Base-by-base conservation (phyloP, 2,329 filamentous ascomycete genomes). In the Cladophialophora immunda region DNA sequence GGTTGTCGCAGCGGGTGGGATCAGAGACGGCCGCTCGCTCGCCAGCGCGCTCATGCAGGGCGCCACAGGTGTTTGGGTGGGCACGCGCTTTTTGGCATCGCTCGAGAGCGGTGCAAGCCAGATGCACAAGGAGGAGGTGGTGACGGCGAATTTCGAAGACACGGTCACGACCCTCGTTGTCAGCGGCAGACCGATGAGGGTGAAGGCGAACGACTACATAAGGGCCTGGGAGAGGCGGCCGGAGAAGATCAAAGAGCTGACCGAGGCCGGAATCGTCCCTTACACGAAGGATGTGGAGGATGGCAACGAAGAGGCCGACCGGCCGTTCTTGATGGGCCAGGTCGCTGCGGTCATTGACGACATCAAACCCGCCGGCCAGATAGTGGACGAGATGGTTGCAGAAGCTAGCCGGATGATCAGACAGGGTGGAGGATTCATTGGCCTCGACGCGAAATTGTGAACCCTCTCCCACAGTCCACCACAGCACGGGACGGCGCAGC, bases 311-410 rank as follows among this genome's bases (percentile, higher is more conserved):
- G 91, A 94, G 29, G 83, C 96, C 9, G 94, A 97, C 75, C 82
- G 91, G 61, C 94, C 94, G 11, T 93, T 94, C 78, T 77, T 97
- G 75, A 97, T 97, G 94, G 94, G 94, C 0, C 92, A 97, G 81
- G 94, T 97, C 6, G 92, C 92, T 0, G 94, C 91, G 1, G 85
- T 89, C 0, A 91, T 97, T 62, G 78, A 81, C 30, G 87, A 89
- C 71, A 87, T 97, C 65, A 88, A 94, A 82, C 92, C 93, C 0
- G 94, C 94, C 0, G 86, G 83, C 54, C 86, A 90, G 71, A 97
- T 97, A 81, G 89, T 97, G 19, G 86, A 89, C 67, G 92, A 96
- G 72, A 97, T 97, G 93, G 91, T 97, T 11, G 80, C 81, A 25
- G 89, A 94, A 77, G 92, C 92, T 0, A 87, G 88, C 6, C 84